phyloP scores from a whole-genome alignment of 176 grass and related monocot species.

The Triticum urartu region DNA sequence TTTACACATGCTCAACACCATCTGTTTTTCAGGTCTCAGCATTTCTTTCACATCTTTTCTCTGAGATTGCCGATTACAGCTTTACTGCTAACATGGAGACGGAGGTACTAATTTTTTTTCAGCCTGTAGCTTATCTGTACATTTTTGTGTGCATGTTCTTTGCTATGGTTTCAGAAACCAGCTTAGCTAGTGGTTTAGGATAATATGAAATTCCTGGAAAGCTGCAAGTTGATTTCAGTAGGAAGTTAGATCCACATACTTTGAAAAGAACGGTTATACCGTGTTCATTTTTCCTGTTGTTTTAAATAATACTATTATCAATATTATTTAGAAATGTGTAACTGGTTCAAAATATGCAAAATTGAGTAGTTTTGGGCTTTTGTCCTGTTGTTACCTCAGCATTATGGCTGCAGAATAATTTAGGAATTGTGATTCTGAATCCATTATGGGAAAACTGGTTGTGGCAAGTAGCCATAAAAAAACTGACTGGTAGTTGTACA shows the following conservation, averaged over 20 bases:
- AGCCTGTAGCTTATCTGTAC: background rate
- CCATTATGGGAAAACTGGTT: background rate
- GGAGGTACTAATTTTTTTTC: slow-evolving; percentile 56
- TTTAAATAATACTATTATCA: background rate
- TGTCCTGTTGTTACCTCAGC: background rate
- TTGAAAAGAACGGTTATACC: background rate
- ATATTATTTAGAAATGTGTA: slow-evolving; percentile 11
- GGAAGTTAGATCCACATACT: background rate
- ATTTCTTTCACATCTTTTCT: slow-evolving; percentile 86
- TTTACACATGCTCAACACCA: slow-evolving; percentile 22
- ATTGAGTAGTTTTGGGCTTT: background rate
- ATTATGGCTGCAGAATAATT: background rate
- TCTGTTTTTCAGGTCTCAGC: slow-evolving; percentile 58
- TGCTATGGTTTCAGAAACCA: slow-evolving; percentile 19
- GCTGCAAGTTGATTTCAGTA: slow-evolving; percentile 1
- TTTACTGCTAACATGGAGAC: slow-evolving; percentile 96
- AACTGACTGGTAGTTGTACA: background rate
- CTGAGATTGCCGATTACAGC: slow-evolving; percentile 73
- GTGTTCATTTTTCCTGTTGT: background rate
- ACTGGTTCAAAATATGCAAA: slow-evolving; percentile 10
- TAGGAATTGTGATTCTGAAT: background rate
- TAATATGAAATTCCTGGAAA: slow-evolving; percentile 21
- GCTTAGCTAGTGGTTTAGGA: background rate
- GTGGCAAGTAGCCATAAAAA: background rate
- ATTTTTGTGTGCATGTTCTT: slow-evolving; percentile 29